These are phyloP conservation scores for Xylariaceae sp. DNA, from an alignment of 2,329 filamentous ascomycete genomes.

Conservation along the genomic window DNA sequence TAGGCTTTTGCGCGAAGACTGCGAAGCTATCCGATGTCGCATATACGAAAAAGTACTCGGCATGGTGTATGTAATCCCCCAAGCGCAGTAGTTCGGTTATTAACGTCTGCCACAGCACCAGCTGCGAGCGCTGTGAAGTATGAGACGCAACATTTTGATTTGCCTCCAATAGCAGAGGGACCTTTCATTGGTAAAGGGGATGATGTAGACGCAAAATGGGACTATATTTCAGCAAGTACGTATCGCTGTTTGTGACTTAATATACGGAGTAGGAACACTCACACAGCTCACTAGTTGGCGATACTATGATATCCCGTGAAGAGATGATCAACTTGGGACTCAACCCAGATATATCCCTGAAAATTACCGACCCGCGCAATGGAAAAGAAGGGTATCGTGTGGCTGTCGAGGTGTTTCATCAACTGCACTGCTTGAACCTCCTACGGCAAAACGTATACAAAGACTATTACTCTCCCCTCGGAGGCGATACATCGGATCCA, in stretches of 20 bases:
- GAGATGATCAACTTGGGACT: constrained; percentile 60
- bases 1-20: constrained; percentile 48
- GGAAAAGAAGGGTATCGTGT: constrained; percentile 65
- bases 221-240: constrained; percentile 43
- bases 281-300: constrained; percentile 51
- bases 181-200: constrained; percentile 61
- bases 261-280: neutral
- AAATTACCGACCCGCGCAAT: constrained; percentile 59
- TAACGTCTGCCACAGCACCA: constrained; percentile 46
- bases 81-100: neutral
- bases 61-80: constrained; percentile 49
- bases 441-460: constrained; percentile 55
- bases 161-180: constrained; percentile 53
- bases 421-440: constrained; percentile 58
- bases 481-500: constrained; percentile 55
- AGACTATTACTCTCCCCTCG: constrained; percentile 53
- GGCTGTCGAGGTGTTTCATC: constrained; percentile 64
- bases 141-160: constrained; percentile 55
- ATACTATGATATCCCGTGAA: constrained; percentile 62
- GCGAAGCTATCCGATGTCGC: constrained; percentile 42
- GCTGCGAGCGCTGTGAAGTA: constrained; percentile 55
- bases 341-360: constrained; percentile 58
- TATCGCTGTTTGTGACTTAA: neutral
- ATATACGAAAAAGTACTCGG: constrained; percentile 50
- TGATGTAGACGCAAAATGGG: constrained; percentile 64